Evolutionary conservation across 768 basidiomycete genomes (phyloP).

Genomic region (Kwoniella sp.): DNA sequence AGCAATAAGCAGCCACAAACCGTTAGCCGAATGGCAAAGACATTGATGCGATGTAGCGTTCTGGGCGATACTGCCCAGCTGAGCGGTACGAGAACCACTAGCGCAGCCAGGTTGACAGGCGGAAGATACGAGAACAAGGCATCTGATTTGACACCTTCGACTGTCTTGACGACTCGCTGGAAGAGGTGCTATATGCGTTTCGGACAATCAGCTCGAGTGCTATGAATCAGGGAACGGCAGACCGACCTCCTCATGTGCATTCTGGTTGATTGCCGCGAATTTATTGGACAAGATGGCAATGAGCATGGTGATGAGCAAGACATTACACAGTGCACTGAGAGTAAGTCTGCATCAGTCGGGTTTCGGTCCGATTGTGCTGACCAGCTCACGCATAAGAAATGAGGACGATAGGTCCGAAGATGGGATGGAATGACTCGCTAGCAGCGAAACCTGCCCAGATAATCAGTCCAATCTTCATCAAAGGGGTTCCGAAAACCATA

Average conservation of each 20-base stretch:
- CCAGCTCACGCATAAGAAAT: conserved; percentile 48
- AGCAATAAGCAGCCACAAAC: conserved; percentile 51
- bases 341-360: neutral
- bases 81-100: conserved; percentile 71
- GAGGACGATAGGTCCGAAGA: conserved; percentile 47
- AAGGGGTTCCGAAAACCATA: neutral
- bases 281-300: conserved; percentile 90
- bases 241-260: conserved; percentile 61
- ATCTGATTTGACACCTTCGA: conserved; percentile 86
- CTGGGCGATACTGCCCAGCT: conserved; percentile 71
- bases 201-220: neutral
- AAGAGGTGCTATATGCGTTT: conserved; percentile 63
- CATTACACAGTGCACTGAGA: conserved; percentile 41
- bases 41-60: conserved; percentile 74
- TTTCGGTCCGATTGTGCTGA: neutral
- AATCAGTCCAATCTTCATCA: neutral
- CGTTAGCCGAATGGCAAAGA: conserved; percentile 77
- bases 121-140: conserved; percentile 88
- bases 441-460: conserved; percentile 39
- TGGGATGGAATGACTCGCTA: conserved; percentile 45
- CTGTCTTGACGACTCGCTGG: conserved; percentile 77
- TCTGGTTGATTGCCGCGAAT: conserved; percentile 70
- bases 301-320: conserved; percentile 55
- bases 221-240: too few relatives aligned
- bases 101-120: conserved; percentile 60